Evolutionary conservation across 2,329 filamentous ascomycete genomes (phyloP), one percentile per base, ranked within the genome.

Genomic region (Phialemonium atrogriseum): DNA sequence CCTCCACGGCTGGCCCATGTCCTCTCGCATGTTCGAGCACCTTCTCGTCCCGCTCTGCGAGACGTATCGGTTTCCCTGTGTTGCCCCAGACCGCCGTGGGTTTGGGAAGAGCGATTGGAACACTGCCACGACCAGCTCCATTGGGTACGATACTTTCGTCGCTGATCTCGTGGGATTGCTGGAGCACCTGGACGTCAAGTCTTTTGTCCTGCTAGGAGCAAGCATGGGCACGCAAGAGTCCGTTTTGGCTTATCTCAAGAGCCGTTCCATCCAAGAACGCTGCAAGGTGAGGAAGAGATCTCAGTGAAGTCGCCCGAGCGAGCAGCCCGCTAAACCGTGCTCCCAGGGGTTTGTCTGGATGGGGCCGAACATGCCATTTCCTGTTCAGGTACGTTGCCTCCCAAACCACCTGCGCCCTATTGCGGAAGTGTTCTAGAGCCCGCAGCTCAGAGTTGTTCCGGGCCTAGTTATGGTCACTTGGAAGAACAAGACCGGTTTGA

Each of bases 1-100:
- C 36, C 30, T 44, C 23, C 42, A 46, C 23, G 42, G 42, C 25
- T 44, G 42, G 42, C 42, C 42, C 25, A 41, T 44, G 39, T 42
- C 37, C 7, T 44, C 42, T 18, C 32, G 36, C 32, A 44, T 44
- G 42, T 44, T 34, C 30, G 42, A 44, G 37, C 39, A 40, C 31
- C 32, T 44, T 4, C 32, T 44, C 30, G 30, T 38, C 5, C 36
- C 42, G 4, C 42, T 44, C 10, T 37, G 39, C 28, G 37, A 40
- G 27, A 30, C 42, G 11, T 32, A 42, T 32, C 36, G 36, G 11
- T 38, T 29, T 23, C 32, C 24, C 25, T 28, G 40, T 35, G 33
- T 42, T n/a, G 37, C 37, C 13, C 40, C 40, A 3, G 40, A 42
- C 35, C 35, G 40, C 22, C 37, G 40, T 17, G 40, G 40, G 9